These are phyloP conservation scores for Saccharata proteae DNA, from an alignment of 2,329 filamentous ascomycete species.

Conservation along the genomic window DNA sequence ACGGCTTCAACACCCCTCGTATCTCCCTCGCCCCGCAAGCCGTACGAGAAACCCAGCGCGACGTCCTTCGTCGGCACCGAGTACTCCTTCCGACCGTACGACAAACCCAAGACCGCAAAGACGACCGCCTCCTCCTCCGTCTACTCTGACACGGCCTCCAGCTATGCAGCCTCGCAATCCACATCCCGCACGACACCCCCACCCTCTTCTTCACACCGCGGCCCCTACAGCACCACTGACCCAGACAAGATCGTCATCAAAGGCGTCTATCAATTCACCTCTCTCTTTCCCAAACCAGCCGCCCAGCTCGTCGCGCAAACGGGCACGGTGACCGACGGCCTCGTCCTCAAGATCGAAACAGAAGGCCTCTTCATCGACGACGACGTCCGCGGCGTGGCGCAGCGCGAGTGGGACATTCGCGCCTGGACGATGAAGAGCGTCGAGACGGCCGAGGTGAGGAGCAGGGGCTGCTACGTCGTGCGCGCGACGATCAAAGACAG, in stretches of 20 bases:
- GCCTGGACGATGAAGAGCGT: slow-evolving; percentile 91
- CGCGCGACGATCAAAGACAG: slow-evolving; percentile 46
- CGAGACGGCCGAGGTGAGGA: slow-evolving; percentile 37
- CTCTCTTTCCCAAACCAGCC: slow-evolving; percentile 79
- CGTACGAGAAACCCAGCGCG: slow-evolving; percentile 38
- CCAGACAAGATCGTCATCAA: slow-evolving; percentile 94
- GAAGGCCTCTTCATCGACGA: slow-evolving; percentile 97
- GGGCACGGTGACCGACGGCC: slow-evolving; percentile 76
- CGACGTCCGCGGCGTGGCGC: slow-evolving; percentile 78
- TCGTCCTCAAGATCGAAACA: slow-evolving; percentile 83
- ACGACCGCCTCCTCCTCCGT: slow-evolving; percentile 39
- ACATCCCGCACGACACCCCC: slow-evolving; percentile 77
- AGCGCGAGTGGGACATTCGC: slow-evolving; percentile 97
- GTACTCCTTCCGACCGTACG: slow-evolving; percentile 62
- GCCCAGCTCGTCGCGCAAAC: slow-evolving; percentile 79
- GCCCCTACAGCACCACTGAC: slow-evolving; percentile 75
- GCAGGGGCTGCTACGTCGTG: slow-evolving; percentile 27
- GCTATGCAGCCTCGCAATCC: slow-evolving; percentile 69
- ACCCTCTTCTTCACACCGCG: slow-evolving; percentile 60
- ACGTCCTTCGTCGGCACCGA: slow-evolving; percentile 48
- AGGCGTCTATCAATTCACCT: slow-evolving; percentile 86
- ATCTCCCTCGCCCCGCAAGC: slow-evolving; percentile 26
- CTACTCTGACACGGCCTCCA: slow-evolving; percentile 49
- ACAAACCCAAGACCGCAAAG: slow-evolving; percentile 52
- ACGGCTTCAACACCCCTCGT: slow-evolving; percentile 23